Conservation (phyloP, 108 stramenopile genomes). For the Nannochloropsis oceanica region DNA sequence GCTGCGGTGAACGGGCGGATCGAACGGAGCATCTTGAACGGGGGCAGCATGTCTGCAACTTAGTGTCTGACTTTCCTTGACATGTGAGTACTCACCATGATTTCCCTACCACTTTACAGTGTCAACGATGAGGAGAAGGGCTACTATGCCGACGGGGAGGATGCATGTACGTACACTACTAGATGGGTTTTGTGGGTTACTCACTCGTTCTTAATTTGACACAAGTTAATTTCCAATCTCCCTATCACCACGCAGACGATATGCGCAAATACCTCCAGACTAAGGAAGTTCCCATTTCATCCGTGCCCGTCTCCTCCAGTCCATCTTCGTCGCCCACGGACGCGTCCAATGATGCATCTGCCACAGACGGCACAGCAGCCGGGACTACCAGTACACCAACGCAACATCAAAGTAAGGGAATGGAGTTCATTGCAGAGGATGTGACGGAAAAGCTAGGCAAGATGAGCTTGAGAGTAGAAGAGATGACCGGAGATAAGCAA, state of each 20-base stretch:
- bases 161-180: constrained; percentile 57
- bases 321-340: no score
- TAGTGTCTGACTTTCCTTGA: background rate
- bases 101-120: background rate
- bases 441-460: background rate
- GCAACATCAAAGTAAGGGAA: background rate
- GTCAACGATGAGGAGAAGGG: constrained; percentile 88
- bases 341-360: background rate
- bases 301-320: background rate
- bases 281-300: background rate
- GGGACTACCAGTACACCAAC: background rate
- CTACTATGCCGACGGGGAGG: constrained; percentile 98
- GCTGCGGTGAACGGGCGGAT: no score
- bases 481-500: background rate
- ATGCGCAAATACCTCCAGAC: background rate
- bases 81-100: background rate
- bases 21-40: no score
- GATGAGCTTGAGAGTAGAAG: background rate
- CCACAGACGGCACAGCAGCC: background rate
- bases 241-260: background rate
- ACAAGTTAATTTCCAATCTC: background rate
- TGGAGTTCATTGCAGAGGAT: background rate
- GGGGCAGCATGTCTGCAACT: no score
- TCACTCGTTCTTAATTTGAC: background rate
- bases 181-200: background rate